Conservation (phyloP, 2,329 filamentous ascomycete genomes). For the Diaporthe amygdali region DNA sequence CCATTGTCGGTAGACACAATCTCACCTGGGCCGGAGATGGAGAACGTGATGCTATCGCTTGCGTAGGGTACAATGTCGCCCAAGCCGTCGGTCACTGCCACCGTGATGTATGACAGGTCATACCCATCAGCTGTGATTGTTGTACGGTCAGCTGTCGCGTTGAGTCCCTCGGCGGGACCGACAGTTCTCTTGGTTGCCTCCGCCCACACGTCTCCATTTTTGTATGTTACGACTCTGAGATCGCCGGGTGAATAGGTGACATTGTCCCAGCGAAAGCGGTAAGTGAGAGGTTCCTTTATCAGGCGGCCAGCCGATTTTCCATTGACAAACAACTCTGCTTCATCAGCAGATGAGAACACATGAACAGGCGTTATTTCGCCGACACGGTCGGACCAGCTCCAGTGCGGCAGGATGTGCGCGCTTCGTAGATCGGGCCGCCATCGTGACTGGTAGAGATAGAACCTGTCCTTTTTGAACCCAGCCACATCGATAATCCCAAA, state of each 20-base stretch:
- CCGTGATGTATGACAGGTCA: slow-evolving; percentile 52
- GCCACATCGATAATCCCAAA: slow-evolving; percentile 63
- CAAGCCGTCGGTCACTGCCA: slow-evolving; percentile 47
- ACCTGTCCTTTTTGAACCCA: slow-evolving; percentile 62
- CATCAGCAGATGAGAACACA: slow-evolving; percentile 55
- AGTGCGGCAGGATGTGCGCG: slow-evolving; percentile 61
- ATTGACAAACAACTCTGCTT: slow-evolving; percentile 62
- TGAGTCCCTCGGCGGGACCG: slow-evolving; percentile 43
- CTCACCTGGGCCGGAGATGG: slow-evolving; percentile 46
- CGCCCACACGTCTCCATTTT: slow-evolving; percentile 53
- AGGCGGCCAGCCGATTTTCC: slow-evolving; percentile 48
- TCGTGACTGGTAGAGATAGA: slow-evolving; percentile 58
- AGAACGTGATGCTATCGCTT: slow-evolving; percentile 47
- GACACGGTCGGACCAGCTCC: slow-evolving; percentile 57
- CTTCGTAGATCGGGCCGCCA: slow-evolving; percentile 54
- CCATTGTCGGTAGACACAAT: slow-evolving; percentile 59
- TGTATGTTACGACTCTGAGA: slow-evolving; percentile 53
- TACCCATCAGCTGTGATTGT: slow-evolving; percentile 45
- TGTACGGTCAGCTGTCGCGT: slow-evolving; percentile 45
- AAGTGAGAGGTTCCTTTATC: slow-evolving; percentile 40
- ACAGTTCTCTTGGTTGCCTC: slow-evolving; percentile 46
- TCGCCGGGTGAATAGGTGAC: slow-evolving; percentile 53
- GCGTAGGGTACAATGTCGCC: slow-evolving; percentile 51
- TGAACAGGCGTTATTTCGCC: slow-evolving; percentile 57
- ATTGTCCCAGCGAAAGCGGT: slow-evolving; percentile 59